Conservation (phyloP, 2,329 filamentous ascomycete species). For the Aspergillus luchuensis region DNA sequence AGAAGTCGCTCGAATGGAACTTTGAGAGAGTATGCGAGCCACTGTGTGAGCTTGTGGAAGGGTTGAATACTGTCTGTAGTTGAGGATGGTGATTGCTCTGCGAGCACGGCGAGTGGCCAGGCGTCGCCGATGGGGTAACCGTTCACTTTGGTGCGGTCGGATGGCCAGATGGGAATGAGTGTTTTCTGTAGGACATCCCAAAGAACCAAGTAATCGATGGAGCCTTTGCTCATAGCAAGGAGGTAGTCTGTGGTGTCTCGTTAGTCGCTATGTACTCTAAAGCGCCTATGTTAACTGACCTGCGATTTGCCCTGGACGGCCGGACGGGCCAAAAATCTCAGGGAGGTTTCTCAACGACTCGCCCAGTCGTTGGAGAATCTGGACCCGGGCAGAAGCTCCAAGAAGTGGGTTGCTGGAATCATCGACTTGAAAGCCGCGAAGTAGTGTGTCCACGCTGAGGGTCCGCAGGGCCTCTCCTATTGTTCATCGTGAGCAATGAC, state of each 20-base stretch:
- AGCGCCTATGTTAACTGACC: constrained; percentile 36
- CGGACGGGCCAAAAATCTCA: constrained; percentile 46
- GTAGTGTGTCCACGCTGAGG: constrained; percentile 39
- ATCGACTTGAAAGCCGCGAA: constrained; percentile 49
- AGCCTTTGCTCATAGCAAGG: constrained; percentile 26
- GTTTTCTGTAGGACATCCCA: constrained; percentile 50
- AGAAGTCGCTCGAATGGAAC: constrained; percentile 62
- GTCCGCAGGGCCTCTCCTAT: constrained; percentile 19
- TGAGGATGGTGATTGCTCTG: constrained; percentile 16
- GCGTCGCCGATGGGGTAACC: constrained; percentile 53
- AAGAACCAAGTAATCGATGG: constrained; percentile 44
- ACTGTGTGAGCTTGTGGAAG: constrained; percentile 68
- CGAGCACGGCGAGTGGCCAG: constrained; percentile 46
- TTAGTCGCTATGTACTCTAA: too few relatives aligned
- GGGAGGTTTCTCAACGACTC: constrained; percentile 42
- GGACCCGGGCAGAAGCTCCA: constrained; percentile 48
- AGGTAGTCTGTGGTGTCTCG: constrained; percentile 29
- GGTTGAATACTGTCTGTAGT: constrained; percentile 46
- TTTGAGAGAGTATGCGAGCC: constrained; percentile 73
- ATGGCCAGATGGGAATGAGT: constrained; percentile 54
- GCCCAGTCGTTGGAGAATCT: constrained; percentile 48
- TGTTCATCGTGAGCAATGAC: background rate
- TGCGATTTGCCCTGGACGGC: constrained; percentile 53
- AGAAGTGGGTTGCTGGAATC: constrained; percentile 48
- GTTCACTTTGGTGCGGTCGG: constrained; percentile 44